phyloP scores from a whole-genome alignment of 2,329 filamentous ascomycete genomes.

The Emericellopsis atlantica region DNA sequence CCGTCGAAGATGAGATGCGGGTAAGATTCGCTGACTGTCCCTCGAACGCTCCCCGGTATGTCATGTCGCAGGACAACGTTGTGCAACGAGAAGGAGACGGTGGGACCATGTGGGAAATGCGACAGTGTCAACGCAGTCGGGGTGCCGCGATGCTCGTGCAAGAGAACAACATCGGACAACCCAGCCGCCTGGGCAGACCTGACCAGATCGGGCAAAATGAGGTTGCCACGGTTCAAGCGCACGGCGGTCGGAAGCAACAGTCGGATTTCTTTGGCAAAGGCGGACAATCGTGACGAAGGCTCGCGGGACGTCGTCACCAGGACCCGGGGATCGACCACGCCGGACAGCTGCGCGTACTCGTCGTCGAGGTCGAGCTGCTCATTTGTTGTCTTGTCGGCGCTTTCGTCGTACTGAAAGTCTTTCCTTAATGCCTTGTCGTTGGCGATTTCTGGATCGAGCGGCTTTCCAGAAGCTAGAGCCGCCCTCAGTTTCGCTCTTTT shows the following conservation, averaged over 20 bases:
- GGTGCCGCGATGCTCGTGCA: constrained; percentile 75
- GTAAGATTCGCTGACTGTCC: constrained; percentile 84
- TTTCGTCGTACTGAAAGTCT: constrained; percentile 92
- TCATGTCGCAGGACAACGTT: constrained; percentile 90
- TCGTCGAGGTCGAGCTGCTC: constrained; percentile 70
- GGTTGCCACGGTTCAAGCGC: constrained; percentile 80
- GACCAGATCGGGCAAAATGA: constrained; percentile 77
- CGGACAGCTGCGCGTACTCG: constrained; percentile 85
- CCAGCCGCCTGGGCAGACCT: constrained; percentile 68
- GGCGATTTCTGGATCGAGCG: constrained; percentile 68
- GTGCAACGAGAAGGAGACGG: constrained; percentile 66
- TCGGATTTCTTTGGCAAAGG: constrained; percentile 87
- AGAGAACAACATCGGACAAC: constrained; percentile 71
- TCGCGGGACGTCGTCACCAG: constrained; percentile 85
- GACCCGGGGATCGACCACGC: constrained; percentile 77
- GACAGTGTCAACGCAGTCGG: constrained; percentile 82
- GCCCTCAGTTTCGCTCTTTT: constrained; percentile 80
- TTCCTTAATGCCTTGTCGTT: constrained; percentile 75
- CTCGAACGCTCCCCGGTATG: constrained; percentile 75
- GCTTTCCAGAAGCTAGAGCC: constrained; percentile 80
- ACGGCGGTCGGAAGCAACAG: constrained; percentile 76
- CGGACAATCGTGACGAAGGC: constrained; percentile 70
- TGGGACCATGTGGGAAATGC: constrained; percentile 81
- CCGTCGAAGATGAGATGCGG: constrained; percentile 94
- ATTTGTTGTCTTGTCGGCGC: constrained; percentile 52